Evolutionary conservation across 495 filamentous ascomycete genomes (phyloP), one percentile per base, ranked within the genome.

Genomic region (Hyphodiscus hymeniophilus): DNA sequence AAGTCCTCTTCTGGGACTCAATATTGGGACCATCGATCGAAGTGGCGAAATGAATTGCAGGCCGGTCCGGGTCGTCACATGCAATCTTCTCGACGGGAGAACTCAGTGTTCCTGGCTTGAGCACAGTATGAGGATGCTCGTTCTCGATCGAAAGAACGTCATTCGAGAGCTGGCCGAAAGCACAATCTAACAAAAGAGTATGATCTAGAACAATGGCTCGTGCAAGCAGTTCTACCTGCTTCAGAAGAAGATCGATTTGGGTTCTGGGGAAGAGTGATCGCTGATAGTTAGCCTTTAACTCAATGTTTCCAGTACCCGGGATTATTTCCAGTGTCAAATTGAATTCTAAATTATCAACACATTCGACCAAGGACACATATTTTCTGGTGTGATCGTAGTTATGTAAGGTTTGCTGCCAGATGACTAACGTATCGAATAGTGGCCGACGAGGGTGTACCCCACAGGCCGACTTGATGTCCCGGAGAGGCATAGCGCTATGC

Each of bases 321-420:
- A 83, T 78, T 21, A 89, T 63, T 57, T 91, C 87, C 4, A 94
- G 51, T 24, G 85, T 70, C 2, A 92, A 61, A 22, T 77, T 77
- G 41, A 85, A 87, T 56, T 91, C 87, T 24, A 89, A 66, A 42
- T 73, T 74, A 52, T 92, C 87, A 10, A 64, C 67, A 39, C 74
- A 73, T 41, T 69, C 70, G 2, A 79, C 60, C 42, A 80, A 63
- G 17, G 42, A 54, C 11, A 88, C 68, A 7, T 54, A 22, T 10
- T 52, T 41, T 16, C 51, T 33, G 1, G 51, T 47, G 0, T 57
- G 52, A 11, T 63, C 57, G 12, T 65, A 57, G 13, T 59, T 68
- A 32, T 71, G 56, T 8, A 81, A 61, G 2, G 77, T 80, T 58
- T 91, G 79, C 49, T 94, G 87, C 71, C 87, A 94, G 5, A 87